A percentile compares a stretch with the other conserved stretches of the same genome.
Evolutionary conservation across 345 rosid species (phyloP).

Genomic region (Anastatica hierochuntica): DNA sequence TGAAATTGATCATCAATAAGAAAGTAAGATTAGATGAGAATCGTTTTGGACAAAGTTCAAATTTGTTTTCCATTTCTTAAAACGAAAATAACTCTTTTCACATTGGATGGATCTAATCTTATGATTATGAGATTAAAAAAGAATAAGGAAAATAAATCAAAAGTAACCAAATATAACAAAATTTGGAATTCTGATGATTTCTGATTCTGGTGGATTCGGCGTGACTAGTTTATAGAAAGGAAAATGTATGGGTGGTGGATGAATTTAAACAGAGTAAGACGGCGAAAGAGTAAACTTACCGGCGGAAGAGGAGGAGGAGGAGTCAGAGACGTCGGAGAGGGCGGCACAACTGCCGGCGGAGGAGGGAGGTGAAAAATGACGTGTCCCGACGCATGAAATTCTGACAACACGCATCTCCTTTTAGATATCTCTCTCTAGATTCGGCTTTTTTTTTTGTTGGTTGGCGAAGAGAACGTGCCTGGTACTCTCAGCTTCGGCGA

Average conservation of each 20-base stretch:
- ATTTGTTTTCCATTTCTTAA: too few species aligned
- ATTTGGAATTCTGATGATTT: too few species aligned
- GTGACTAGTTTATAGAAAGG: background rate
- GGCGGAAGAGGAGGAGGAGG: constrained; percentile 43
- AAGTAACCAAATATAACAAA: background rate
- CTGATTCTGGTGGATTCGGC: background rate
- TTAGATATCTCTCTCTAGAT: background rate
- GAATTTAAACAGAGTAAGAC: too few species aligned
- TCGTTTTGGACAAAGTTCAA: too few species aligned
- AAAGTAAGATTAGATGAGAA: background rate
- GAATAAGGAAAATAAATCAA: background rate
- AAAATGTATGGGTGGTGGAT: background rate
- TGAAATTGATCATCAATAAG: background rate
- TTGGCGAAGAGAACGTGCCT: too few species aligned
- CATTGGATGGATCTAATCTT: too few species aligned
- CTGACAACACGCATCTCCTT: constrained; percentile 33
- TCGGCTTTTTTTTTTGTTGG: background rate
- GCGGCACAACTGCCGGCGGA: constrained; percentile 39
- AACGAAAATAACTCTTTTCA: too few species aligned
- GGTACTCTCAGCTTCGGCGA: too few species aligned
- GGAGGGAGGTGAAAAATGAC: constrained; percentile 40
- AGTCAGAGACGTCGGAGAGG: constrained; percentile 37
- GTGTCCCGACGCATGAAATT: constrained; percentile 46
- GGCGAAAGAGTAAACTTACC: constrained; percentile 33
- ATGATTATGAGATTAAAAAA: background rate